These are phyloP conservation scores for Paecilomyces formosus DNA, from an alignment of 2,329 filamentous ascomycete species.

Conservation along the genomic window DNA sequence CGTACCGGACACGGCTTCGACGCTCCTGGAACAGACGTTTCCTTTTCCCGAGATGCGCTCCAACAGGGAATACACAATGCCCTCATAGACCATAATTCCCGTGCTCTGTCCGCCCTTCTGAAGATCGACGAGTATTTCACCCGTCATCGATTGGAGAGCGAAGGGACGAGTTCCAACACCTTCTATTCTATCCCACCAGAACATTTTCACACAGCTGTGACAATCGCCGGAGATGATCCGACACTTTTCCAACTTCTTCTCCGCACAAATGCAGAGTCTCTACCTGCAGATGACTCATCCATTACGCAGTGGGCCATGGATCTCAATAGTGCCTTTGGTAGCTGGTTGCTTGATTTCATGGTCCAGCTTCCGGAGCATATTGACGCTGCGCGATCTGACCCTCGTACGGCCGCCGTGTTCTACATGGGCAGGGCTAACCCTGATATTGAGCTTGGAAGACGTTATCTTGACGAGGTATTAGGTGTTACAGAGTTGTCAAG, in stretches of 20 bases:
- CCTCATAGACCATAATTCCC: constrained; percentile 23
- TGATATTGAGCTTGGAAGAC: constrained; percentile 10
- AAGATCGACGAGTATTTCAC: constrained; percentile 28
- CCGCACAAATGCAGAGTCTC: constrained; percentile 30
- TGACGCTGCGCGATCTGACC: constrained; percentile 9
- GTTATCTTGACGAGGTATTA: constrained; percentile 20
- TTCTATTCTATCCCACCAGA: constrained; percentile 18
- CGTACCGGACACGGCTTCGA: constrained; percentile 21
- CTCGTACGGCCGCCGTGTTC: constrained; percentile 16
- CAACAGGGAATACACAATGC: constrained; percentile 35
- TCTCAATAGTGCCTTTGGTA: constrained; percentile 17
- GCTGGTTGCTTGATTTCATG: constrained; percentile 30
- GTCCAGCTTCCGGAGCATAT: constrained; percentile 19
- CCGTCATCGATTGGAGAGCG: constrained; percentile 8
- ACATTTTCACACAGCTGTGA: constrained; percentile 26
- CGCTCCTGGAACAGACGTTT: constrained; percentile 8
- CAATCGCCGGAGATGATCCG: constrained; percentile 14
- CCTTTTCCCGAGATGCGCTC: constrained; percentile 23
- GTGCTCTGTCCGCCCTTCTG: constrained; percentile 26
- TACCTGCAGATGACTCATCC: constrained; percentile 26
- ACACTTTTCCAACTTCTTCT: constrained; percentile 25
- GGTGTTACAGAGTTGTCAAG: constrained; percentile 10
- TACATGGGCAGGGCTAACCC: constrained; percentile 15
- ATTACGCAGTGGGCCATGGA: constrained; percentile 31
- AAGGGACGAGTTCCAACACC: neutral